Base-by-base conservation (phyloP, 768 basidiomycete species). In the Glaciozyma martinii region DNA sequence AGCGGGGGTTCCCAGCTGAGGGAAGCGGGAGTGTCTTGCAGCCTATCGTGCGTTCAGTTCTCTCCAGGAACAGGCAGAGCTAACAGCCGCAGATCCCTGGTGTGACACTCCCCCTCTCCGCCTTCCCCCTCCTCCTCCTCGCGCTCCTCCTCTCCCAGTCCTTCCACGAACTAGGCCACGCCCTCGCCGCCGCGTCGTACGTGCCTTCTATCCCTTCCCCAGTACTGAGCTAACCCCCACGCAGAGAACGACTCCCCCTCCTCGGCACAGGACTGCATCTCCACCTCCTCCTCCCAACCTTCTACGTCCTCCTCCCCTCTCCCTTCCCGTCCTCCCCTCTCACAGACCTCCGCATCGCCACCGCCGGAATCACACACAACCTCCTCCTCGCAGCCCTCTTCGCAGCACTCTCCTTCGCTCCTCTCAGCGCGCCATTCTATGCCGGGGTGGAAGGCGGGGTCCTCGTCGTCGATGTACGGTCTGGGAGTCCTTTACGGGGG, bases 151-250 rank as follows among this genome's bases (percentile, higher is more conserved):
- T 56, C 8, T 33, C 62, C 10, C 68, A 70, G 50, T 32, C 25
- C 30, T 63, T 57, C n/a, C 68, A 70, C 56, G 68, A 70, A 30
- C 47, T 50, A 1, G 65, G 61, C 0, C 68, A 70, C 40, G 65
- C 65, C 0, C 53, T 70, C 18, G 59, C 59, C 3, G 68, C 63
- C 16, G 59, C 65, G 0, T 53, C 54, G 67, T 68, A 6, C 9
- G 64, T 49, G 3, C 12, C 8, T 16, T 25, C 21, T n/a, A 23
- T 8, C 19, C n/a, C 16, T 0, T 56, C 23, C 19, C 3, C 29
- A 0, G 5, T 1, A 7, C 53, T 44, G 25, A 29, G 23, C 29
- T 8, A 4, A 9, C 29, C 25, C 0, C 7, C 1, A 21, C 55
- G 19, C 55, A 67, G 63, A 37, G 56, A 68, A n/a, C 19, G 5